Conservation (phyloP, 2,329 filamentous ascomycete species). For the Colletotrichum viniferum region DNA sequence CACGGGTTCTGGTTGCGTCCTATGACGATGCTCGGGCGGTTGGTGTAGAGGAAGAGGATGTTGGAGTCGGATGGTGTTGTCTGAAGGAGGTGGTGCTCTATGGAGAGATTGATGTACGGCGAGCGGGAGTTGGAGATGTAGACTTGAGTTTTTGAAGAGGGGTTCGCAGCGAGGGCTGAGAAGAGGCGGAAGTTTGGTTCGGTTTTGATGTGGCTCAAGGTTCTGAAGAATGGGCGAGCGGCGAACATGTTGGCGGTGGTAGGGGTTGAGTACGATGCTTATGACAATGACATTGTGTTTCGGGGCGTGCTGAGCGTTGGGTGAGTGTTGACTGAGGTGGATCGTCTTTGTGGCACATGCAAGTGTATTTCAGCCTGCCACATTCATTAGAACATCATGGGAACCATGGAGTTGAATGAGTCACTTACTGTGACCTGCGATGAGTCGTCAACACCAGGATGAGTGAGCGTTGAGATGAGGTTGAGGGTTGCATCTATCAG, state of each 20-base stretch:
- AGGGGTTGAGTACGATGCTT: background rate
- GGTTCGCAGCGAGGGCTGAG: constrained; percentile 37
- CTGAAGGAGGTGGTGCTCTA: constrained; percentile 89
- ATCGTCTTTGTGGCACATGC: background rate
- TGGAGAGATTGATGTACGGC: constrained; percentile 89
- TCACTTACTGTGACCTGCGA: background rate
- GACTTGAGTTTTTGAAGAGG: constrained; percentile 63
- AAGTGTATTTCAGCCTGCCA: rapidly evolving
- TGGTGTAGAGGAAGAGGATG: constrained; percentile 86
- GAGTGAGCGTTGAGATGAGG: constrained; percentile 6
- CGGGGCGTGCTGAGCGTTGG: background rate
- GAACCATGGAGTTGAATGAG: background rate
- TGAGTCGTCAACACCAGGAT: background rate
- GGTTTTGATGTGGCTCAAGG: background rate
- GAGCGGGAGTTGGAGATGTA: constrained; percentile 73
- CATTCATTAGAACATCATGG: background rate
- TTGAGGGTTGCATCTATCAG: constrained; percentile 17
- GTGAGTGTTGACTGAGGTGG: background rate
- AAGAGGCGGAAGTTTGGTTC: background rate
- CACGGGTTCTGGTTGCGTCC: constrained; percentile 98
- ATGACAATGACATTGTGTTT: background rate
- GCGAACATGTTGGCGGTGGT: background rate
- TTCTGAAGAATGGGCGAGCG: background rate
- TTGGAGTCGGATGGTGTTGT: constrained; percentile 73
- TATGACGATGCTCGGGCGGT: constrained; percentile 85